These are phyloP conservation scores for Athelia sp. DNA, from an alignment of 1,284 basidiomycete genomes.

Conservation along the genomic window DNA sequence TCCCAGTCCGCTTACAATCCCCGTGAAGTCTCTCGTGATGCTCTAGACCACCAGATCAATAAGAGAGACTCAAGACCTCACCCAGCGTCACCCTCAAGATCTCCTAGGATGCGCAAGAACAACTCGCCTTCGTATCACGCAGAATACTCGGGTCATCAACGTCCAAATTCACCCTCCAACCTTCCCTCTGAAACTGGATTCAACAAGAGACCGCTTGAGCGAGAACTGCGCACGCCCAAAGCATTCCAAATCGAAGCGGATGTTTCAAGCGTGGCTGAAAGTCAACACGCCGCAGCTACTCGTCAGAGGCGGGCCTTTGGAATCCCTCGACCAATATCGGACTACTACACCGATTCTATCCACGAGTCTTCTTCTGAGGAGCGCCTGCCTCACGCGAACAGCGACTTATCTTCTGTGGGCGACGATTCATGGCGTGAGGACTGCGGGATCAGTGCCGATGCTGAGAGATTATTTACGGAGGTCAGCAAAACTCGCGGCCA, in stretches of 20 bases:
- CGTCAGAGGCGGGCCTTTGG: conserved; percentile 42
- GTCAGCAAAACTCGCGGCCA: conserved; percentile 22
- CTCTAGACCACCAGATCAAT: too few species aligned
- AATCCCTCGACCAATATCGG: conserved; percentile 37
- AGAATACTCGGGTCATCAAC: too few species aligned
- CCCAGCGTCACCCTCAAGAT: conserved; percentile 13
- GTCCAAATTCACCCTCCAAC: too few species aligned
- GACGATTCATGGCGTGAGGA: conserved; percentile 35
- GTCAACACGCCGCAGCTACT: conserved; percentile 34
- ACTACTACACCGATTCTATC: conserved; percentile 10
- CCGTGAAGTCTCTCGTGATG: too few species aligned
- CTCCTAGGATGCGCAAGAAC: conserved; percentile 22
- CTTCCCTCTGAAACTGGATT: too few species aligned
- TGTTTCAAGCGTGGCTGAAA: conserved; percentile 29
- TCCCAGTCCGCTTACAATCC: too few species aligned
- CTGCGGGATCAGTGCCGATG: conserved; percentile 40
- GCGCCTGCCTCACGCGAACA: conserved; percentile 37
- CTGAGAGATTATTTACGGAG: conserved; percentile 47
- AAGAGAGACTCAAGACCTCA: too few species aligned
- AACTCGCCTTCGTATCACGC: background rate
- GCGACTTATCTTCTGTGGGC: conserved; percentile 43
- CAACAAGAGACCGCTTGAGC: too few species aligned
- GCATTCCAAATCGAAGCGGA: conserved; percentile 15
- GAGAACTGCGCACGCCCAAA: too few species aligned
- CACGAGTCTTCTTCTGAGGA: conserved; percentile 16